Base-by-base conservation (phyloP, 495 filamentous ascomycete genomes). In the Bryoglossum gracile region DNA sequence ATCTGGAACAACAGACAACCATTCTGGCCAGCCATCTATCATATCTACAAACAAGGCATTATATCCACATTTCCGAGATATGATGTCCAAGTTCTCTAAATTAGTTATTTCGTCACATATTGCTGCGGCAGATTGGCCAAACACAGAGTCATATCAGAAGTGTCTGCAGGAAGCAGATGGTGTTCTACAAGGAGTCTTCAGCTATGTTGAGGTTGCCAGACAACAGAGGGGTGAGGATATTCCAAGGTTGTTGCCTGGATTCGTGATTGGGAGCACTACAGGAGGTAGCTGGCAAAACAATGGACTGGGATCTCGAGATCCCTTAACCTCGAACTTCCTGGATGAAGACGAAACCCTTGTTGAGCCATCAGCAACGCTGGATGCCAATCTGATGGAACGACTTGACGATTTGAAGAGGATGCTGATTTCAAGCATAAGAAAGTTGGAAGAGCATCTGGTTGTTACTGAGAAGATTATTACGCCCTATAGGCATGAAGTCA, bases 31-130 rank as follows among this genome's bases (percentile, higher is more conserved):
- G 53, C 92, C 94, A 23, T 97, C 92, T n/a, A 96, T 97, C 62
- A 98, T 98, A 45, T 92, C 88, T 6, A 90, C 89, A 6, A 98
- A 98, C 66, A 95, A 95, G 66, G 82, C 87, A 2, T 72, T 98
- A 35, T 96, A 97, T 59, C 92, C 94, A 23, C 89, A 97, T 68
- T 98, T 96, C 66, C 79, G 94, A 42, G 94, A 96, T 61, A 96
- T 95, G 84, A 98, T 98, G 92, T 97, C 92, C 4, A 87, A 92
- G 56, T 97, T 97, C 67, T 97, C 94, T 30, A 98, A 97, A 65
- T 73, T 98, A 30, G 94, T 98, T 18, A 78, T 98, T 26, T 97
- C 91, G 17, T 96, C 92, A n/a, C 92, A 97, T 63, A 95, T 97
- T 60, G 92, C 92, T 28, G 87, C 91, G 18, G 84, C 91, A 23